Evolutionary conservation across 305 asterid species (phyloP).

Genomic region (Coffea humblotiana): DNA sequence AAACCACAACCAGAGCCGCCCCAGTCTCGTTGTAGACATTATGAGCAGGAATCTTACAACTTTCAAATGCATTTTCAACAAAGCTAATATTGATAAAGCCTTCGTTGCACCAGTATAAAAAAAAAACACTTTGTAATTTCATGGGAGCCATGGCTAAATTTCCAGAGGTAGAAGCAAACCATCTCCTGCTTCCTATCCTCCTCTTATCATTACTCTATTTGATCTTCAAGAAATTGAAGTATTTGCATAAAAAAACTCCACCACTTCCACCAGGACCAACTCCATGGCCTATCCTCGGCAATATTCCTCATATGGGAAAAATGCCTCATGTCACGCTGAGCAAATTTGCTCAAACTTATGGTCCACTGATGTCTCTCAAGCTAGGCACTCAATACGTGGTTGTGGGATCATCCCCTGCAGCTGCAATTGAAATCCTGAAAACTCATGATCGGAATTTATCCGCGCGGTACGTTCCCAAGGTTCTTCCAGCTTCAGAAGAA

Average conservation of each 20-base stretch:
- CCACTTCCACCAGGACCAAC: constrained; percentile 49
- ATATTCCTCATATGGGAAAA: constrained; percentile 23
- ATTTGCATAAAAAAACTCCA: constrained; percentile 10
- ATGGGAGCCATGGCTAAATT: neutral
- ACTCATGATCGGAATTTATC: constrained; percentile 31
- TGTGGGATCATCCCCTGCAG: constrained; percentile 39
- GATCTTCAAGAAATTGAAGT: constrained; percentile 13
- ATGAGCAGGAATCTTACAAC: no score
- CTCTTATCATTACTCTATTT: constrained; percentile 1
- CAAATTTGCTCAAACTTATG: constrained; percentile 30
- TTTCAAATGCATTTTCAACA: no score
- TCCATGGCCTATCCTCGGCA: constrained; percentile 43
- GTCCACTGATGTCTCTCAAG: constrained; percentile 32
- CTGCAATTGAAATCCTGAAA: constrained; percentile 39
- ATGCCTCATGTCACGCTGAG: constrained; percentile 26
- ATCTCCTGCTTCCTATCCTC: constrained; percentile 2
- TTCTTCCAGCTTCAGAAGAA: constrained; percentile 8
- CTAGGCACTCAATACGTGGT: constrained; percentile 27
- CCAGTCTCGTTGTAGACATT: no score
- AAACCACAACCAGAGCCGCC: no score
- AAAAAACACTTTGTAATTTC: no score
- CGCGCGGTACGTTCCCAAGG: constrained; percentile 24
- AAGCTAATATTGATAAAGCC: no score
- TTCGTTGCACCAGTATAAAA: no score
- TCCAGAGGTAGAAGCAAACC: neutral